Evolutionary conservation across 1,139 yeast genomes (phyloP), one percentile per base, ranked within the genome.

Genomic region (Taphrina flavorubra): DNA sequence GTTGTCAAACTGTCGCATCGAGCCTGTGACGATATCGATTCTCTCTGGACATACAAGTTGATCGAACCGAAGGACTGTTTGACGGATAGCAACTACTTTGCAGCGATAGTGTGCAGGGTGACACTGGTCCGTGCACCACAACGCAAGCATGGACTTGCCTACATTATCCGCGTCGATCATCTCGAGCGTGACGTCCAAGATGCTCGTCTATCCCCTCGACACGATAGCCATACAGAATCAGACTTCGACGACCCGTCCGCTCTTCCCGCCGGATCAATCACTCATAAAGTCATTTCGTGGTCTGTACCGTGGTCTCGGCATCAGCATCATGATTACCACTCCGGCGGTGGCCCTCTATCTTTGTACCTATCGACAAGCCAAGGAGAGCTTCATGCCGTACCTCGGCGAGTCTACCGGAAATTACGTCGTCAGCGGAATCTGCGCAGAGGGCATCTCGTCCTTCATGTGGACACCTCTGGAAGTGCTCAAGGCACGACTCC

Each of bases 381-480:
- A 81, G 71, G 71, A 74, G 56, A 76, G 73, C 62, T 74, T 81
- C 39, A 72, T 79, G n/a, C 80, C 81, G 5, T 73, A 76, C 53
- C 70, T 79, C 3, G 83, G 82, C 31, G 73, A 77, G n/a, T 74
- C 79, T 8, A 72, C 79, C 25, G 20, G 74, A n/a, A 80, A 78
- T 71, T 81, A 79, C 70, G 73, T 80, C 8, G 69, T 75, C 25
- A 76, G 80, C 68, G 82, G 83, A 4, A 75, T 79, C 6, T 75
- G 75, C 3, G 81, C 83, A 3, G 83, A 81, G 65, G 71, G 81
- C n/a, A 76, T 79, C 4, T 77, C 80, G 60, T 78, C 81, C 20
- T 72, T 78, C 56, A 74, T 81, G n/a, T 81, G 82, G 82, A 81
- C 83, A 14, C 83, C 83, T 1, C 80, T 81, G 79, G 83, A 81